These are phyloP conservation scores for Penicillium sp. DNA, from an alignment of 2,329 filamentous ascomycete species.

Conservation along the genomic window DNA sequence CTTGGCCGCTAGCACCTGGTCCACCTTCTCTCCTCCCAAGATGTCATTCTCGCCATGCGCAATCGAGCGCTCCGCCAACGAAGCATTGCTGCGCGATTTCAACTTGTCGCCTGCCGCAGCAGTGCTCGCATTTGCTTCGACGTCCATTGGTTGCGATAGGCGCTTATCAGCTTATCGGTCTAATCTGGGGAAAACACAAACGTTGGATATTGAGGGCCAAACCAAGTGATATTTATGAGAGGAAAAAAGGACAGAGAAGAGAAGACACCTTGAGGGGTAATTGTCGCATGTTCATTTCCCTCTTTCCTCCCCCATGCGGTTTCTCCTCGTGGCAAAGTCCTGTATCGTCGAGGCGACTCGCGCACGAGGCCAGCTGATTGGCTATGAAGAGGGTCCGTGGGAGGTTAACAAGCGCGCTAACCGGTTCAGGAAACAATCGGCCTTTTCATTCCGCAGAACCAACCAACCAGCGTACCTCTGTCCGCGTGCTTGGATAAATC, in stretches of 20 bases:
- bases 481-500: background rate
- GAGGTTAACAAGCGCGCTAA: background rate
- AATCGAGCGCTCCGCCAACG: constrained; percentile 12
- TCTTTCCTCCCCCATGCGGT: background rate
- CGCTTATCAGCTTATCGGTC: background rate
- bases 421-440: background rate
- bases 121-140: background rate
- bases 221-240: background rate
- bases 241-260: background rate
- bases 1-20: constrained; percentile 41
- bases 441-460: background rate
- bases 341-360: background rate
- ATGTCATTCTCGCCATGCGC: constrained; percentile 19
- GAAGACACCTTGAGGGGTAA: background rate
- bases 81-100: constrained; percentile 5
- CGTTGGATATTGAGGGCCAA: background rate
- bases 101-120: background rate
- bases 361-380: constrained; percentile 1
- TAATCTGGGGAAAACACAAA: background rate
- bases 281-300: background rate
- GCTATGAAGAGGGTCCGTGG: background rate
- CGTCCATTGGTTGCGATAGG: background rate
- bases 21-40: constrained; percentile 27
- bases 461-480: background rate
- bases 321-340: background rate